A percentile compares a stretch with the other conserved stretches of the same genome.
Conservation (phyloP, 2,329 filamentous ascomycete species). For the Aspergillus neotritici region DNA sequence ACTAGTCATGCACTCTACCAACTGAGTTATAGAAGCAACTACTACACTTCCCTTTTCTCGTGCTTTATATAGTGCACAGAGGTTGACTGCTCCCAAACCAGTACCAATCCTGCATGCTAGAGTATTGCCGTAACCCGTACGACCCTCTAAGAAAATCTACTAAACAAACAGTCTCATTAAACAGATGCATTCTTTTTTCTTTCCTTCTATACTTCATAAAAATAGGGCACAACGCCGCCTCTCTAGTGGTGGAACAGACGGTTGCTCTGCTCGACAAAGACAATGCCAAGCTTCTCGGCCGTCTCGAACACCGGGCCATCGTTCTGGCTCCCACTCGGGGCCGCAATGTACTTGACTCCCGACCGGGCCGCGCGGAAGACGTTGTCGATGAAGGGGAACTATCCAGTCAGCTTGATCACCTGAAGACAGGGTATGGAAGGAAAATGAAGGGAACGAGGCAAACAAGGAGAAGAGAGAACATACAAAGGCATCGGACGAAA, state of each 20-base stretch:
- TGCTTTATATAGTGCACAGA: not conserved
- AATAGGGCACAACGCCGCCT: too few species aligned
- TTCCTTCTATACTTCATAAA: not conserved
- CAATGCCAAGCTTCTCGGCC: slow-evolving; percentile 84
- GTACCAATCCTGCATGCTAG: too few species aligned
- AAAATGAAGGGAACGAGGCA: not conserved
- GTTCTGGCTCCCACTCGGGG: slow-evolving; percentile 68
- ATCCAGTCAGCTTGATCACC: not conserved
- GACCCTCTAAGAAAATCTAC: too few species aligned
- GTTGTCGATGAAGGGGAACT: slow-evolving; percentile 98
- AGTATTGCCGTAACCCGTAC: too few species aligned
- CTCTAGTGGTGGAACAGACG: slow-evolving; percentile 91
- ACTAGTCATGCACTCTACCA: slow-evolving; percentile 37
- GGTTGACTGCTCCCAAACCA: too few species aligned
- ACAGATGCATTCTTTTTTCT: not conserved
- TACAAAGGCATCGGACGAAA: slow-evolving; percentile 94
- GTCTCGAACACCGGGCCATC: slow-evolving; percentile 60
- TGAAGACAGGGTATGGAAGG: too few species aligned
- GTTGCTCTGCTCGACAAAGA: slow-evolving; percentile 90
- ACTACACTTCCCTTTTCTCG: too few species aligned
- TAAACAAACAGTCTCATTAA: too few species aligned
- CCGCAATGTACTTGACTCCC: slow-evolving; percentile 92
- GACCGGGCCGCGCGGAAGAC: slow-evolving; percentile 85
- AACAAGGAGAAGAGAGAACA: slow-evolving; percentile 36
- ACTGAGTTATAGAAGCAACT: slow-evolving; percentile 29